A percentile compares a stretch with the other conserved stretches of the same genome.
Evolutionary conservation across 2,329 filamentous ascomycete species (phyloP).

Genomic region (Nigrospora sphaerica): DNA sequence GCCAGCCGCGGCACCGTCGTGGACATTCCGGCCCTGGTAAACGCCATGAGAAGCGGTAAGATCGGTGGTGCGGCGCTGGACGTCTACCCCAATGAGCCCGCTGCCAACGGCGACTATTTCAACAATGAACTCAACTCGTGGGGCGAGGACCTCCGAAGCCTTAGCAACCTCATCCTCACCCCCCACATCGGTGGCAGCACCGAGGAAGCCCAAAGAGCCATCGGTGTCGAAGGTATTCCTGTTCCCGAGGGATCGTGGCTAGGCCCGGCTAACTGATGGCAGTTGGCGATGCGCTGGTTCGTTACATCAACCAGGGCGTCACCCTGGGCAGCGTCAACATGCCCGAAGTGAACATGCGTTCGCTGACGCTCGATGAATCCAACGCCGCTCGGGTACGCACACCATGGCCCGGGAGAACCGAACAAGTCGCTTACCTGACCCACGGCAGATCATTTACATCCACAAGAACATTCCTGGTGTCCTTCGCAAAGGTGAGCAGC

Average conservation of each 20-base stretch:
- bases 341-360: slow-evolving; percentile 87
- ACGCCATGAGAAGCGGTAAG: slow-evolving; percentile 78
- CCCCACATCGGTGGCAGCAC: slow-evolving; percentile 97
- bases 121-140: slow-evolving; percentile 74
- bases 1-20: slow-evolving; percentile 90
- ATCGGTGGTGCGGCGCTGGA: slow-evolving; percentile 92
- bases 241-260: not conserved
- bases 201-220: slow-evolving; percentile 93
- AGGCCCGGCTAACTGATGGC: slow-evolving; percentile 5
- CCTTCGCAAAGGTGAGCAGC: slow-evolving; percentile 61
- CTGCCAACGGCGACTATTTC: slow-evolving; percentile 93
- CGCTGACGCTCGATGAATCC: slow-evolving; percentile 81
- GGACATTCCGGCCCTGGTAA: slow-evolving; percentile 85
- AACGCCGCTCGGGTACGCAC: slow-evolving; percentile 70
- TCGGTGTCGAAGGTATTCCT: slow-evolving; percentile 69
- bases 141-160: slow-evolving; percentile 73
- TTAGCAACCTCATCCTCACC: slow-evolving; percentile 91
- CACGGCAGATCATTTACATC: slow-evolving; percentile 73
- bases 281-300: slow-evolving; percentile 79
- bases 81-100: slow-evolving; percentile 91
- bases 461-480: slow-evolving; percentile 96
- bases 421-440: slow-evolving; percentile 11
- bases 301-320: slow-evolving; percentile 92
- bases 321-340: slow-evolving; percentile 92
- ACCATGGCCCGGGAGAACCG: not conserved